Base-by-base conservation (phyloP, 139 green algal genomes). In the Coelastrella sp. region DNA sequence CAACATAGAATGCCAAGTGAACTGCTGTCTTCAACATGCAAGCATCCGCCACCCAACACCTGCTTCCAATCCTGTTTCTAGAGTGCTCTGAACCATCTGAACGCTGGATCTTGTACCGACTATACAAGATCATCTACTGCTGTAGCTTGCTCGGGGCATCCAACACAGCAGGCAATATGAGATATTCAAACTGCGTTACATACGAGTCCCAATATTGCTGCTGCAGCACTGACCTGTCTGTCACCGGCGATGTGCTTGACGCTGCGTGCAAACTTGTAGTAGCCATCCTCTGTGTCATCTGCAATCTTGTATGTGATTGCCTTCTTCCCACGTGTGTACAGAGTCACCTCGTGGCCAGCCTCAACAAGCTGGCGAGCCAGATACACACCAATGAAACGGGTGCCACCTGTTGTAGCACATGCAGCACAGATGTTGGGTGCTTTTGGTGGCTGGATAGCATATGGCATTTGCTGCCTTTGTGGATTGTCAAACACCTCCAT, bases 341-440 rank as follows among this genome's bases (percentile, higher is more conserved):
- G 94, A 3, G 97, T 99, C 16, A 83, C 76, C 74, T 90, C 85
- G 13, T 90, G 85, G 14, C 85, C 85, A 57, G 85, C 86, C 83
- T 98, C 95, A 0, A 99, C 92, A 23, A 99, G 96, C 93, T 97
- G 83, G 56, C 98, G 96, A 17, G 98, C 97, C 13, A 99, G 94
- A 93, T 99, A 99, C 5, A 98, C 86, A 60, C 98, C 98, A 86
- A 99, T 99, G 95, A 99, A 99, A 71, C 98, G 97, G 4, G 98
- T 99, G 92, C 98, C 98, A 87, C 97, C 97, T 97, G 92, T 7
- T 73, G 7, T 14, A 83, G 19, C 13, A 65, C 5, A 22, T 23
- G 61, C n/a, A n/a, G n/a, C 61, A 7, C 61, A 17, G 61, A 17
- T 17, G 61, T 68, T 68, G 61, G 61, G 61, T 7, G 10, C 61